A percentile compares a stretch with the other conserved stretches of the same genome.
Conservation (phyloP, 163 green algal species). For the Scenedesmus sp. region DNA sequence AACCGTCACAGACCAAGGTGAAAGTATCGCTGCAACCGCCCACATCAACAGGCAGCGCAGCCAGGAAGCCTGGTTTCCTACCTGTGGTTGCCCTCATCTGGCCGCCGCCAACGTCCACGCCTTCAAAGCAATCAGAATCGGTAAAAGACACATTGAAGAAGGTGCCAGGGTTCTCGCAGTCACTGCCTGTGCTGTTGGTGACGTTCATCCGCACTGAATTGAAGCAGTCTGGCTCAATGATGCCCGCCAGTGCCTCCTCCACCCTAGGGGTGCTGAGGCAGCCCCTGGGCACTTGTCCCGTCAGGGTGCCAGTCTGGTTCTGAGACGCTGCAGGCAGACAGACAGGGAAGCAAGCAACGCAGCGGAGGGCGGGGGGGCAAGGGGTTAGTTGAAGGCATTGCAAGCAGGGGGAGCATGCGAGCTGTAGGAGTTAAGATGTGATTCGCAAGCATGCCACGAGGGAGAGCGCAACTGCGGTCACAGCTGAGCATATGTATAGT, state of each 20-base stretch:
- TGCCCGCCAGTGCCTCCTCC: not conserved
- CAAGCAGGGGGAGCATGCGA: no score
- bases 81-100: not conserved
- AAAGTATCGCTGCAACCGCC: not conserved
- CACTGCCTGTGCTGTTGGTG: not conserved
- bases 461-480: not conserved
- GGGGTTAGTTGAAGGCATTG: not conserved
- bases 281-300: not conserved
- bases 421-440: no score
- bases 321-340: not conserved
- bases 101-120: not conserved
- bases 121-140: not conserved
- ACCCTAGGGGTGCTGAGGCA: not conserved
- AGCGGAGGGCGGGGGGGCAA: not conserved
- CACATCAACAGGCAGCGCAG: not conserved
- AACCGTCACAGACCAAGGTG: not conserved
- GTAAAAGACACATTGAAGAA: not conserved
- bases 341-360: not conserved
- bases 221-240: not conserved
- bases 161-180: not conserved
- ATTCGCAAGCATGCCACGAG: not conserved
- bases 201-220: conserved; percentile 2
- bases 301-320: conserved; percentile 19
- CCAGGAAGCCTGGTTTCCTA: not conserved
- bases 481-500: not conserved